Evolutionary conservation across 495 filamentous ascomycete species (phyloP).

Genomic region (Hamigera avellanea): DNA sequence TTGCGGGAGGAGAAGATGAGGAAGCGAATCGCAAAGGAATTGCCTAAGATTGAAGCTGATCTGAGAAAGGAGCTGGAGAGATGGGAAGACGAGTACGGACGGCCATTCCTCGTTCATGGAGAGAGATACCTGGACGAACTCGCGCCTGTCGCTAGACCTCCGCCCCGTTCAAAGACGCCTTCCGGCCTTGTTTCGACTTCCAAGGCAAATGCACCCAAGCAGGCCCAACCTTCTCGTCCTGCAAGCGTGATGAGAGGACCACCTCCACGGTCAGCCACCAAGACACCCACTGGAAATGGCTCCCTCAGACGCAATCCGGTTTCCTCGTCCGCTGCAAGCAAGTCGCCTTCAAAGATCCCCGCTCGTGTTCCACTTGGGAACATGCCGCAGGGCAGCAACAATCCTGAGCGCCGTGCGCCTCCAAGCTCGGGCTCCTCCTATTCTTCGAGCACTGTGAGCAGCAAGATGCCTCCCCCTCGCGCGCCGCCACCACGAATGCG

Average conservation of each 20-base stretch:
- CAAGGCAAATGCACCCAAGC: slow-evolving; percentile 25
- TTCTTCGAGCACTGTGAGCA: slow-evolving; percentile 39
- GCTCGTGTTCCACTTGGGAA: slow-evolving; percentile 68
- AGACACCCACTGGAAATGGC: slow-evolving; percentile 53
- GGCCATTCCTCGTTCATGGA: slow-evolving; percentile 85
- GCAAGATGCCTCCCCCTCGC: slow-evolving; percentile 50
- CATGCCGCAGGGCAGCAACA: slow-evolving; percentile 72
- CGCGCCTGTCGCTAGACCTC: slow-evolving; percentile 51
- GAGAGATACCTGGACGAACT: slow-evolving; percentile 77
- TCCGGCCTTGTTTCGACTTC: slow-evolving; percentile 28
- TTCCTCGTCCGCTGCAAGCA: slow-evolving; percentile 31
- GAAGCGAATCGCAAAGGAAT: slow-evolving; percentile 88
- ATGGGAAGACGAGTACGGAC: slow-evolving; percentile 90
- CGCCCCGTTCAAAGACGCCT: slow-evolving; percentile 69
- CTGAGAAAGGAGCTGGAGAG: slow-evolving; percentile 68
- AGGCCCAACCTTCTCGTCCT: slow-evolving; percentile 22
- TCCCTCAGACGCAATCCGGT: slow-evolving; percentile 47
- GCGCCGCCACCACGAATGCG: slow-evolving; percentile 86
- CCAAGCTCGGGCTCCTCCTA: slow-evolving; percentile 26
- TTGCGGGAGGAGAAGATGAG: slow-evolving; percentile 96
- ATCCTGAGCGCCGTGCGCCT: slow-evolving; percentile 57
- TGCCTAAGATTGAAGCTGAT: slow-evolving; percentile 81
- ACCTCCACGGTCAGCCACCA: slow-evolving; percentile 46
- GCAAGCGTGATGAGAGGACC: slow-evolving; percentile 38
- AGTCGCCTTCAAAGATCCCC: slow-evolving; percentile 72